These are phyloP conservation scores for Fagus crenata DNA, from an alignment of 306 rosid genomes.

Conservation along the genomic window DNA sequence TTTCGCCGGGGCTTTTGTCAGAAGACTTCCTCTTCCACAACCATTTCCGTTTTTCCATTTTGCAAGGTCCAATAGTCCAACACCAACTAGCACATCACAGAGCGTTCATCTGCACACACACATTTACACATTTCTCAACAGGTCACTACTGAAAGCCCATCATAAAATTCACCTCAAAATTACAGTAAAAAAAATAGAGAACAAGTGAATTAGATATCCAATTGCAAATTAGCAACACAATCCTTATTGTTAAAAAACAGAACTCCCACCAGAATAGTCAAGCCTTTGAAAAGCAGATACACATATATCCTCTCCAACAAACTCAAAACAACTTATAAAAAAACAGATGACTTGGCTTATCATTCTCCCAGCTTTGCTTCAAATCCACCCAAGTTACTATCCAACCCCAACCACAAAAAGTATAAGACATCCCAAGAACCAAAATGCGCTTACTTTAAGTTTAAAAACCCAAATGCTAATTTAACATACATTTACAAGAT, in stretches of 20 bases:
- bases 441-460: conserved; percentile 17
- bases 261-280: conserved; percentile 23
- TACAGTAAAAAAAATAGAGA: conserved; percentile 7
- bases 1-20: conserved; percentile 72
- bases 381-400: conserved; percentile 36
- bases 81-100: conserved; percentile 36
- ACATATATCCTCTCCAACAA: conserved; percentile 26
- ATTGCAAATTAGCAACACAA: background rate
- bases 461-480: conserved; percentile 1
- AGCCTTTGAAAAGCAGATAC: conserved; percentile 29
- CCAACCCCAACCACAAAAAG: conserved; percentile 29
- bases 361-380: conserved; percentile 47
- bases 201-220: conserved; percentile 24
- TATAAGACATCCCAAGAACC: conserved; percentile 11
- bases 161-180: background rate
- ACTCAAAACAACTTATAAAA: conserved; percentile 18
- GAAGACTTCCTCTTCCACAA: conserved; percentile 80
- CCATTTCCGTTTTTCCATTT: conserved; percentile 83
- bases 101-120: conserved; percentile 38
- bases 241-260: conserved; percentile 9
- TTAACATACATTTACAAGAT: conserved; percentile 11
- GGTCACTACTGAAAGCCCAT: conserved; percentile 26
- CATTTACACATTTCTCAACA: conserved; percentile 16
- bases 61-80: conserved; percentile 29
- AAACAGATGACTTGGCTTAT: conserved; percentile 34